These are phyloP conservation scores for Xylariaceae sp. DNA, from an alignment of 2,329 filamentous ascomycete genomes.

Conservation along the genomic window DNA sequence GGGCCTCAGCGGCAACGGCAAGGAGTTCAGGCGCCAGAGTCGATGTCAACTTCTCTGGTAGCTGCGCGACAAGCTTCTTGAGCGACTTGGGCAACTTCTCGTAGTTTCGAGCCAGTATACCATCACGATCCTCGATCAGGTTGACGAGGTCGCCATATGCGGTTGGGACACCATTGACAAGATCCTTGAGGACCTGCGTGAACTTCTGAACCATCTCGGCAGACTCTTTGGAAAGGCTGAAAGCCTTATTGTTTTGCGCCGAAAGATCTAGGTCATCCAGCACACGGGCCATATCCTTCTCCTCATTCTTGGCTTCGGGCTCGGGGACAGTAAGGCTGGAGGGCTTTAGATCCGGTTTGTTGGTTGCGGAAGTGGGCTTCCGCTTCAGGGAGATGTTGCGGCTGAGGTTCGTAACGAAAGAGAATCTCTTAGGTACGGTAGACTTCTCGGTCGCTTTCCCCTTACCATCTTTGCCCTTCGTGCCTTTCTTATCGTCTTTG, in stretches of 20 bases:
- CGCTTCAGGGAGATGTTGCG: constrained; percentile 26
- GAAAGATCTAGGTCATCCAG: constrained; percentile 81
- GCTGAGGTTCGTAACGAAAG: constrained; percentile 30
- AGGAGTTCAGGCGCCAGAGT: constrained; percentile 76
- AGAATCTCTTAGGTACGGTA: constrained; percentile 32
- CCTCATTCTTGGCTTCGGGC: constrained; percentile 47
- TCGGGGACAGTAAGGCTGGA: constrained; percentile 23
- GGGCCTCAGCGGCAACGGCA: constrained; percentile 72
- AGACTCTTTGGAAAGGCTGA: constrained; percentile 79
- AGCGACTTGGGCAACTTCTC: constrained; percentile 72
- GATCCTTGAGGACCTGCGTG: constrained; percentile 85
- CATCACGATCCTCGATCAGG: constrained; percentile 58
- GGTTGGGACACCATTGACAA: constrained; percentile 87
- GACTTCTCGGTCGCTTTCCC: constrained; percentile 28
- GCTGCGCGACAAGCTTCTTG: constrained; percentile 78
- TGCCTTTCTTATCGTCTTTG: constrained; percentile 20
- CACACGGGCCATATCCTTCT: constrained; percentile 70
- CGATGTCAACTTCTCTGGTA: constrained; percentile 77
- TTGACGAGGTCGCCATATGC: constrained; percentile 81
- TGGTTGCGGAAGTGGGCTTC: constrained; percentile 20
- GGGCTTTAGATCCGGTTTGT: constrained; percentile 32
- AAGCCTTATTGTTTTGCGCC: constrained; percentile 78
- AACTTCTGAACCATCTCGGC: constrained; percentile 79
- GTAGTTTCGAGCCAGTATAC: constrained; percentile 54
- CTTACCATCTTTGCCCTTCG: constrained; percentile 12